phyloP scores from a whole-genome alignment of 2,329 filamentous ascomycete species.

The Xylariaceae sp. region DNA sequence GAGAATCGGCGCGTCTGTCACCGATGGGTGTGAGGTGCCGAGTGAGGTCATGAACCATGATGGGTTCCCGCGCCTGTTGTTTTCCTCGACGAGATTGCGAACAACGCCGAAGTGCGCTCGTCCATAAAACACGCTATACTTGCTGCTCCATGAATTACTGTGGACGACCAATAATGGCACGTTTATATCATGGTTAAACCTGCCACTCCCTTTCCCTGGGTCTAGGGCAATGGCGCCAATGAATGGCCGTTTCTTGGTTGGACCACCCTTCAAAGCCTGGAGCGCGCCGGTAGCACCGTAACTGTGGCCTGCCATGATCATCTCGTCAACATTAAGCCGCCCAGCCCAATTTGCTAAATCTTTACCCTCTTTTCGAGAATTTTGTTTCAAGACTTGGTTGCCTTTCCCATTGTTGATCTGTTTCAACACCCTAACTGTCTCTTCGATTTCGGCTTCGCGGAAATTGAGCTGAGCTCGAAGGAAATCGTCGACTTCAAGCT shows the following conservation, averaged over 20 bases:
- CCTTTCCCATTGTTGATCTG: conserved; percentile 51
- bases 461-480: conserved; percentile 57
- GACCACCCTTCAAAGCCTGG: conserved; percentile 61
- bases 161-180: conserved; percentile 68
- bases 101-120: conserved; percentile 70
- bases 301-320: conserved; percentile 68
- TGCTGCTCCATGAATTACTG: conserved; percentile 68
- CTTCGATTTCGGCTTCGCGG: conserved; percentile 58
- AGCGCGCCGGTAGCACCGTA: conserved; percentile 71
- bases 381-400: conserved; percentile 45
- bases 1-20: conserved; percentile 71
- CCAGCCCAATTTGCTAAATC: conserved; percentile 57
- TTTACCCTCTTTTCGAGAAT: conserved; percentile 55
- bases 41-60: conserved; percentile 63
- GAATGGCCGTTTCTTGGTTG: conserved; percentile 52
- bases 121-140: conserved; percentile 64
- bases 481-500: conserved; percentile 43
- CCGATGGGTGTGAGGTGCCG: conserved; percentile 65
- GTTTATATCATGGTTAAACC: conserved; percentile 63
- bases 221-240: conserved; percentile 68
- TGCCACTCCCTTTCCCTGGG: conserved; percentile 69
- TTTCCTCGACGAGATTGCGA: conserved; percentile 57
- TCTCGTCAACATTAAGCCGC: conserved; percentile 60
- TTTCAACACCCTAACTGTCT: conserved; percentile 50
- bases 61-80: conserved; percentile 51